These are phyloP conservation scores for Cytospora schulzeri DNA, from an alignment of 2,329 filamentous ascomycete genomes.

Conservation along the genomic window DNA sequence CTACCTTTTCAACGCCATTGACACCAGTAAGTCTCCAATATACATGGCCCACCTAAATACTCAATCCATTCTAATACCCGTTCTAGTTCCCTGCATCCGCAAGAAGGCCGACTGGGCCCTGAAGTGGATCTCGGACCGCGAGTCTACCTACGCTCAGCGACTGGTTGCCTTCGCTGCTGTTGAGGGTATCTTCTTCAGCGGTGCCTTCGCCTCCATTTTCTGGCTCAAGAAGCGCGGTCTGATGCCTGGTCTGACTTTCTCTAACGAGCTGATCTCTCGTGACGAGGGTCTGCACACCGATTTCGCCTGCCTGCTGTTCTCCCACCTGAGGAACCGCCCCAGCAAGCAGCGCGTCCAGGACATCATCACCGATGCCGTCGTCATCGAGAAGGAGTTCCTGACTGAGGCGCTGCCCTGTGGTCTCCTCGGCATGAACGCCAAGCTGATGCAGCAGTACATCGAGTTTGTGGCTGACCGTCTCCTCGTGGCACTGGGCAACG, in stretches of 20 bases:
- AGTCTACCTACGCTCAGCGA: constrained; percentile 93
- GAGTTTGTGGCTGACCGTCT: constrained; percentile 98
- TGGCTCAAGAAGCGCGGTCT: constrained; percentile 99
- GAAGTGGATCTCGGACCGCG: constrained; percentile 88
- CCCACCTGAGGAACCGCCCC: constrained; percentile 92
- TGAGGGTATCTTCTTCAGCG: constrained; percentile 99
- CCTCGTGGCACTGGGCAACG: constrained; percentile 87
- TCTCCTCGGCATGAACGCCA: constrained; percentile 96
- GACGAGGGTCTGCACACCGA: constrained; percentile 99
- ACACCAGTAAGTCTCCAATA: constrained; percentile 71
- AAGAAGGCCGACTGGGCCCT: constrained; percentile 99
- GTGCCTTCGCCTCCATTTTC: constrained; percentile 98
- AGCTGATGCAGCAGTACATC: constrained; percentile 99
- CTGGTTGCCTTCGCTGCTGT: constrained; percentile 96
- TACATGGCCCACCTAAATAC: constrained; percentile 52
- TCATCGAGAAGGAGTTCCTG: constrained; percentile 96
- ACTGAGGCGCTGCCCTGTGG: constrained; percentile 91
- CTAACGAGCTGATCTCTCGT: constrained; percentile 99
- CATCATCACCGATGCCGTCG: constrained; percentile 92
- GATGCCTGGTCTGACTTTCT: constrained; percentile 98
- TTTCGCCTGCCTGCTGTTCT: constrained; percentile 96
- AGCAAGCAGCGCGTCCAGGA: constrained; percentile 77
- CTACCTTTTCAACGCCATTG: constrained; percentile 97
- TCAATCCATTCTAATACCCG: constrained; percentile 50
- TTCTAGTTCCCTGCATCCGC: constrained; percentile 87